Conservation (phyloP, 139 green algal genomes). For the Microglena sp. region DNA sequence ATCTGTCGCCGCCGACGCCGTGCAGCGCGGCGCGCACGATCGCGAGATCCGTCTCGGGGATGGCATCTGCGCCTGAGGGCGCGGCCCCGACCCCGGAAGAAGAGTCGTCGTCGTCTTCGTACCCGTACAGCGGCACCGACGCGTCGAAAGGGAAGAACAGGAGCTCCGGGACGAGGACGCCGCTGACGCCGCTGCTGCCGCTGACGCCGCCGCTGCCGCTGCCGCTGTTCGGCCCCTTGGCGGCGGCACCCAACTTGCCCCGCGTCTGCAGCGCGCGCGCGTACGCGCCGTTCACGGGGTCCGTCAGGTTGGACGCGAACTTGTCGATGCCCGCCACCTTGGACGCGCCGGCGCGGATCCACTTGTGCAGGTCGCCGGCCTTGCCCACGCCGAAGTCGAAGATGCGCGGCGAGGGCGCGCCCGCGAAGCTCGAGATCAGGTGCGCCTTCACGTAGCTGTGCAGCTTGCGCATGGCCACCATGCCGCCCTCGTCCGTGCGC, state of each 20-base stretch:
- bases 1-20: too few relatives aligned
- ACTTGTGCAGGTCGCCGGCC: constrained; percentile 5
- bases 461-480: neutral
- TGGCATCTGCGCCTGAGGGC: too few relatives aligned
- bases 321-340: neutral
- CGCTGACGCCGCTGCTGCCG: too few relatives aligned
- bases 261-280: neutral
- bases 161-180: too few relatives aligned
- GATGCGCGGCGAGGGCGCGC: neutral
- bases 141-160: too few relatives aligned
- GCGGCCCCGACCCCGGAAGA: too few relatives aligned
- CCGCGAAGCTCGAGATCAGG: neutral
- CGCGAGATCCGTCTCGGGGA: too few relatives aligned
- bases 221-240: neutral
- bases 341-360: neutral
- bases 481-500: neutral
- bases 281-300: neutral
- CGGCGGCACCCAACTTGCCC: neutral
- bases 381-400: constrained; percentile 3
- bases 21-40: too few relatives aligned
- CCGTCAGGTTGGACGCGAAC: neutral
- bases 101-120: too few relatives aligned
- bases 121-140: too few relatives aligned
- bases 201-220: neutral
- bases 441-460: constrained; percentile 5